Base-by-base conservation (phyloP, 495 filamentous ascomycete genomes). In the Rhizodiscina lignyota region DNA sequence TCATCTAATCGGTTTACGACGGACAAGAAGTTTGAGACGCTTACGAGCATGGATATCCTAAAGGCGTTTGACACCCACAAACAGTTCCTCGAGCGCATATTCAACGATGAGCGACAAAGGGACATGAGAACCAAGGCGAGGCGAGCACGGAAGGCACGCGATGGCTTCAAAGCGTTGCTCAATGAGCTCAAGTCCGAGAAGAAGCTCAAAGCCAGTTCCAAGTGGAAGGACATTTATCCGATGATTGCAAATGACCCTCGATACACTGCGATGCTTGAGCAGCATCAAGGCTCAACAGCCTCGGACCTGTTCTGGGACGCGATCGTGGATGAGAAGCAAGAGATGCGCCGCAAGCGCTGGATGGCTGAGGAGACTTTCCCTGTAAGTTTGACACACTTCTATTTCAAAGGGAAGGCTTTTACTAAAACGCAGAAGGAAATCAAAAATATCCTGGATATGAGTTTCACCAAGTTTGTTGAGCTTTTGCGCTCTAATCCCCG, bases 291-390 rank as follows among this genome's bases (percentile, higher is more conserved):
- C 35, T 94, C 89, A 3, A 80, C 72, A 3, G 82, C 87, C n/a
- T 64, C 93, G 40, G 89, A 99, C 39, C 62, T 99, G 5, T 93
- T 96, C 58, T 94, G 91, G 87, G 91, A 99, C 56, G n/a, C n/a
- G n/a, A 67, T 85, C 33, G 70, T 96, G 12, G 87, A 94, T 54
- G 84, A 94, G 56, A 85, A 96, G 41, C 70, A 78, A 33, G 72
- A 75, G 15, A 60, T 96, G 12, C 77, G 91, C 28, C 70, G 70
- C 32, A 78, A 76, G 32, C 69, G 86, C 66, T 96, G 42, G 85
- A 92, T 62, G 83, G 89, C 53, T 67, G 77, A 10, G 24, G 10
- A 15, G 18, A n/a, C 35, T 61, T 32, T 37, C 18, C 27, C n/a
- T n/a, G n/a, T n/a, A n/a, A n/a, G n/a, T n/a, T 21, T 12, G 15